Base-by-base conservation (phyloP, 768 basidiomycete genomes). In the Inosperma sp. region DNA sequence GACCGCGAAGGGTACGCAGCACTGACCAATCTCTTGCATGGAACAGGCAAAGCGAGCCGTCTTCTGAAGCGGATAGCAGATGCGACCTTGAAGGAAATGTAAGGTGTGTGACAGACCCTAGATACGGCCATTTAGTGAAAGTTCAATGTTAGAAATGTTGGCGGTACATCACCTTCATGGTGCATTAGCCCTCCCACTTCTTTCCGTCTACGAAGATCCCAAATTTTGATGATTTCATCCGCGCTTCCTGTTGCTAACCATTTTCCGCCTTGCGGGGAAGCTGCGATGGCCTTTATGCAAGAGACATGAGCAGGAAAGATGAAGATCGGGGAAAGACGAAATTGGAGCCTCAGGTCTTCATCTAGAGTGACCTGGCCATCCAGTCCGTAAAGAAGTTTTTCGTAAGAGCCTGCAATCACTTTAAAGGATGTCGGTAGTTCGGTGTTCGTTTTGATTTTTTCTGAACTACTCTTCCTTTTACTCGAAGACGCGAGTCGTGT, bases 291-390 rank as follows among this genome's bases (percentile, higher is more conserved):
- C 63, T 94, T 93, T 53, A 99, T 86, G 60, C 83, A 93, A 2
- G 90, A 92, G 36, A 95, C 82, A 64, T 99, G 96, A 0, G 96
- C 96, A 23, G 96, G 94, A 70, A 99, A 99, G 55, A 93, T 90
- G 69, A 99, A 99, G 36, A 89, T 78, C 0, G 96, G 93, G 48
- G 82, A 81, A 23, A 95, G 62, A 16, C 71, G 59, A 53, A 66
- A 71, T 43, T 68, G 61, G 1, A 72, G 59, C 14, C 65, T 62
- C 3, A 60, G 58, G 31, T 68, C 62, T 5, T 68, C 58, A 42
- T 65, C 65, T 27, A 65, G 49, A 14, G 70, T 67, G 37, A 80
- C 70, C 0, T 79, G 72, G 29, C 86, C 91, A 52, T 91, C 79
- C 14, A 96, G 73, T 10, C 94, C 94, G 59, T 96, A 98, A 14